Base-by-base conservation (phyloP, 257 asterid genomes). In the Primulina tabacum region DNA sequence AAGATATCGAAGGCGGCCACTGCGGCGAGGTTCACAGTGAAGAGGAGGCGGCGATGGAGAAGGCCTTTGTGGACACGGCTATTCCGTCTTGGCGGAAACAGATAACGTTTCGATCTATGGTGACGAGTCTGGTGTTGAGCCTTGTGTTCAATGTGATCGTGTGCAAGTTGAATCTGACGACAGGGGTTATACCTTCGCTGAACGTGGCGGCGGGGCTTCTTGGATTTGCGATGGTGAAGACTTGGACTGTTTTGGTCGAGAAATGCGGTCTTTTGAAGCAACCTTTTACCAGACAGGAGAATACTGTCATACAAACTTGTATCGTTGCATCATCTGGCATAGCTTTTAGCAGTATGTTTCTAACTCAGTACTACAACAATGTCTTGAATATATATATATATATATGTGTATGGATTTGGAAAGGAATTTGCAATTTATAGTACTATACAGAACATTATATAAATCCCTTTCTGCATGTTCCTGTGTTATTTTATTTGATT, bases 171-270 rank as follows among this genome's bases (percentile, higher is more conserved):
- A 90, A 84, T 50, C 82, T 90, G 21, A 77, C 96, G 6, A 90
- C 96, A 6, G 96, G 95, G 1, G 77, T 90, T 1, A 84, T 90
- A 12, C 96, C 96, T 5, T 88, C 95, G 11, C 53, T 90, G 2
- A 90, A 86, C 68, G 90, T 90, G 2, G 90, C 97, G 35, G 97
- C 95, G 12, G 97, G 92, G 7, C 81, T 90, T 0, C 65, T 90
- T 6, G 95, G 95, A 0, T 90, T 78, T 72, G 87, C 87, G 26
- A 57, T 77, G n/a, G 71, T 88, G 21, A 88, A 84, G 63, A 70
- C 76, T 0, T 90, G 82, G 75, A 83, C 90, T 0, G 40, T 69
- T 4, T 0, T 76, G 17, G 26, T 79, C 14, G 75, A 30, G 0
- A 84, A 77, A 12, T 73, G 77, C n/a, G 95, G 95, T 0, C 21